Base-by-base conservation (phyloP, 1,139 yeast species). In the Magnusiomyces paraingens region DNA sequence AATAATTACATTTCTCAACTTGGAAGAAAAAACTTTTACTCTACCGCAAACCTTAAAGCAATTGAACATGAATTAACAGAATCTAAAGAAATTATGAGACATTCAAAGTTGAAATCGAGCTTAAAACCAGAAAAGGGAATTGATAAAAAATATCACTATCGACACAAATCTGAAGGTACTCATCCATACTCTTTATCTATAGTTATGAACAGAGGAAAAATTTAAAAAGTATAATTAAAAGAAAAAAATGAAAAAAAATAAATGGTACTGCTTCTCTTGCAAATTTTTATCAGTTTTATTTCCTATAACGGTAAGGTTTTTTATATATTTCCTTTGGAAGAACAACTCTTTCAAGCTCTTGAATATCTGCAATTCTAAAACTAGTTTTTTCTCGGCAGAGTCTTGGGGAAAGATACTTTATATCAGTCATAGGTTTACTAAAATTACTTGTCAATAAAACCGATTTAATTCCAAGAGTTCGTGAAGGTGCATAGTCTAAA, bases 401-500 rank as follows among this genome's bases (percentile, higher is more conserved):
- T n/a, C 26, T 42, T 20, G 35, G n/a, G 12, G 47, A 44, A 12
- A 53, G 42, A 2, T 49, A 47, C 18, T 55, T 53, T 35, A 61
- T 55, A 48, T 61, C 64, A 2, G 62, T 55, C 2, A 52, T 49
- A 1, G 61, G 61, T 3, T 41, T 42, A 2, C 42, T 54, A 18
- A 56, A 39, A 3, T 45, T 40, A 4, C 55, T 56, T 1, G 65
- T 62, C 20, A 62, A 50, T 17, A 62, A 54, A 15, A 60, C 55
- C 4, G 57, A 41, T 18, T 51, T 22, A 48, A 57, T 26, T 15
- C 55, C 52, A 36, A 59, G 49, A 6, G 22, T 17, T 36, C 47
- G 47, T 17, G 50, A 20, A 12, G 56, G 57, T 26, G 43, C 54
- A 32, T 52, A 52, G 41, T 61, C 62, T 2, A 55, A 36, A 2